These are phyloP conservation scores for Gaultheria prostrata DNA, from an alignment of 148 eudicot species.

Conservation along the genomic window DNA sequence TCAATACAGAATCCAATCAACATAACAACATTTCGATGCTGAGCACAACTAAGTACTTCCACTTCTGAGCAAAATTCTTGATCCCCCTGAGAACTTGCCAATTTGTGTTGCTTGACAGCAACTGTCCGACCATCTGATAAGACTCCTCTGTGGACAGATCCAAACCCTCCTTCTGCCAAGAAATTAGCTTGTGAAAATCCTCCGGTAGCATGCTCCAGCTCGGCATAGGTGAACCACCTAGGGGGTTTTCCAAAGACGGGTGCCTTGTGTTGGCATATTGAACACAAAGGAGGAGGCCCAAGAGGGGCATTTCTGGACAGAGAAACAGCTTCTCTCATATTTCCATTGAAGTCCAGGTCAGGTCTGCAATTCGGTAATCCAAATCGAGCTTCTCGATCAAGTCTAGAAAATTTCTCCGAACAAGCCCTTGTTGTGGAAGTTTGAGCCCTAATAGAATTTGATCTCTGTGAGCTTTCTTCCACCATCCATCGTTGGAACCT, in stretches of 20 bases:
- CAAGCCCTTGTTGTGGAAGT: constrained; percentile 40
- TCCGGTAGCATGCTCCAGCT: constrained; percentile 79
- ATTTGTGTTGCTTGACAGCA: constrained; percentile 52
- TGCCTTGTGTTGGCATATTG: constrained; percentile 80
- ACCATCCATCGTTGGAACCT: constrained; percentile 75
- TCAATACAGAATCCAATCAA: constrained; percentile 48
- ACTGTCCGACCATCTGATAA: constrained; percentile 45
- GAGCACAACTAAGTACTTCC: constrained; percentile 52
- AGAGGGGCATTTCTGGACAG: constrained; percentile 59
- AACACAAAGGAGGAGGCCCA: constrained; percentile 83
- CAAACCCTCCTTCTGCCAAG: constrained; percentile 78
- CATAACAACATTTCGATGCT: constrained; percentile 49
- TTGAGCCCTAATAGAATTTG: constrained; percentile 17
- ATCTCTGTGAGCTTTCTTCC: constrained; percentile 38
- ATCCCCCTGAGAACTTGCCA: constrained; percentile 54
- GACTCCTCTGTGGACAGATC: constrained; percentile 52
- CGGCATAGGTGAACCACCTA: constrained; percentile 78
- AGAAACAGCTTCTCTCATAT: constrained; percentile 76
- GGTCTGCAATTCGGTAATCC: constrained; percentile 47
- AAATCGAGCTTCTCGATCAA: constrained; percentile 49
- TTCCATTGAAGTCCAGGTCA: constrained; percentile 57
- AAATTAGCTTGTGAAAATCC: constrained; percentile 86
- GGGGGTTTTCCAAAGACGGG: constrained; percentile 96
- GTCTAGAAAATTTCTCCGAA: constrained; percentile 43
- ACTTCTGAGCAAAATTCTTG: constrained; percentile 55